These are phyloP conservation scores for Penicillium bovifimosum DNA, from an alignment of 495 filamentous ascomycete species.

Conservation along the genomic window DNA sequence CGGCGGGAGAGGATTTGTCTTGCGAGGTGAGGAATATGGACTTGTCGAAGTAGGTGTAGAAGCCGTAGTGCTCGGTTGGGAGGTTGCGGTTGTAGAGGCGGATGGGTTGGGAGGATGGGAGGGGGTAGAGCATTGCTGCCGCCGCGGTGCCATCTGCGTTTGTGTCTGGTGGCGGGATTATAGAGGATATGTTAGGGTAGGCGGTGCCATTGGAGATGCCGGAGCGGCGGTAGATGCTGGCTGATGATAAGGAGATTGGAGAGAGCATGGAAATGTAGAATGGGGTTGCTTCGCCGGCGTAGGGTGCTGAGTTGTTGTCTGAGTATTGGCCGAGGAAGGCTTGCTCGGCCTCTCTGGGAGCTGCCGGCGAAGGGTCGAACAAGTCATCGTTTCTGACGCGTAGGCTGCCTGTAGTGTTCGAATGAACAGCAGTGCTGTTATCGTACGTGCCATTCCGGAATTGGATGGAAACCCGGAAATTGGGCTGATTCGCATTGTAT, in stretches of 20 bases:
- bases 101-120: conserved; percentile 69
- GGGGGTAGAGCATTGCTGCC: conserved; percentile 60
- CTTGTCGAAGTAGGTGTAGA: conserved; percentile 88
- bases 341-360: conserved; percentile 64
- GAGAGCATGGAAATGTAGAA: conserved; percentile 47
- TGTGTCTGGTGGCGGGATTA: conserved; percentile 56
- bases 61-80: conserved; percentile 82
- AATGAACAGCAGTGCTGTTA: conserved; percentile 29
- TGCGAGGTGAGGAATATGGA: conserved; percentile 69
- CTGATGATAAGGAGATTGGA: conserved; percentile 22
- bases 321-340: conserved; percentile 79
- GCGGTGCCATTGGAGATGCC: conserved; percentile 10
- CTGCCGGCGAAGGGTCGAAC: conserved; percentile 54
- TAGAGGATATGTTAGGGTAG: conserved; percentile 45
- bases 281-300: conserved; percentile 47
- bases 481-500: conserved; percentile 60
- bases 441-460: conserved; percentile 65
- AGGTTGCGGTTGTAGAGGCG: conserved; percentile 79
- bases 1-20: conserved; percentile 38
- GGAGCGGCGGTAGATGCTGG: conserved; percentile 22
- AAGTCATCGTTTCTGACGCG: conserved; percentile 15
- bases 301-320: conserved; percentile 58
- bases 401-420: conserved; percentile 15
- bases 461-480: conserved; percentile 72
- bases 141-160: conserved; percentile 65